Conservation (phyloP, 257 asterid genomes). For the Solanum bulbocastanum region DNA sequence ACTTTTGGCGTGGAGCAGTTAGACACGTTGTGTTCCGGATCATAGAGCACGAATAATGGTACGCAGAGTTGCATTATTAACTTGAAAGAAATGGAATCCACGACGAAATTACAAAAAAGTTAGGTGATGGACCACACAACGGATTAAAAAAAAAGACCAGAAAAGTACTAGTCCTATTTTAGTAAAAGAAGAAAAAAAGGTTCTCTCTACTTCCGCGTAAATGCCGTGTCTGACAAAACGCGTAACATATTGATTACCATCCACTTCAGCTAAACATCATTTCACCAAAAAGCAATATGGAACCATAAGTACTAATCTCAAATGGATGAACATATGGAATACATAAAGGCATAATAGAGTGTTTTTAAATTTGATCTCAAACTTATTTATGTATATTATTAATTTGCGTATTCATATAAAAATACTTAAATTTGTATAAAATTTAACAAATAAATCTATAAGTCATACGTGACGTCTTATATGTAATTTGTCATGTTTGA, state of each 20-base stretch:
- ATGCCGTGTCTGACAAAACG: not conserved
- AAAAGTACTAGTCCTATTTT: not conserved
- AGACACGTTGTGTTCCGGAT: not conserved
- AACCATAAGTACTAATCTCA: not conserved
- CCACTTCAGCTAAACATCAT: not conserved
- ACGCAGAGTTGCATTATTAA: not conserved
- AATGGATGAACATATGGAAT: not conserved
- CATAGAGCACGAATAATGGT: not conserved
- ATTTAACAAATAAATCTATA: no score
- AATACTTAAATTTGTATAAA: rapidly evolving
- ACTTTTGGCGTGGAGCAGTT: not conserved
- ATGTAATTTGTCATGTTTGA: no score
- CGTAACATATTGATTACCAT: not conserved
- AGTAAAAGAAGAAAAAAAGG: not conserved
- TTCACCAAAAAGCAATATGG: not conserved
- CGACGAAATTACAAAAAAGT: not conserved
- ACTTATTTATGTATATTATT: no score
- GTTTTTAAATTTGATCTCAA: no score
- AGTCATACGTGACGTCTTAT: not conserved
- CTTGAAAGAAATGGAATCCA: not conserved
- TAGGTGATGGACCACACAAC: not conserved
- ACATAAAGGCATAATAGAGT: not conserved
- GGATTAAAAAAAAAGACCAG: no score
- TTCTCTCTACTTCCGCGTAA: not conserved
- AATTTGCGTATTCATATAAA: no score